Percentiles rank a stretch among this genome's conserved stretches.
Conservation (phyloP, 2,329 filamentous ascomycete genomes). For the Hirsutella thompsonii region DNA sequence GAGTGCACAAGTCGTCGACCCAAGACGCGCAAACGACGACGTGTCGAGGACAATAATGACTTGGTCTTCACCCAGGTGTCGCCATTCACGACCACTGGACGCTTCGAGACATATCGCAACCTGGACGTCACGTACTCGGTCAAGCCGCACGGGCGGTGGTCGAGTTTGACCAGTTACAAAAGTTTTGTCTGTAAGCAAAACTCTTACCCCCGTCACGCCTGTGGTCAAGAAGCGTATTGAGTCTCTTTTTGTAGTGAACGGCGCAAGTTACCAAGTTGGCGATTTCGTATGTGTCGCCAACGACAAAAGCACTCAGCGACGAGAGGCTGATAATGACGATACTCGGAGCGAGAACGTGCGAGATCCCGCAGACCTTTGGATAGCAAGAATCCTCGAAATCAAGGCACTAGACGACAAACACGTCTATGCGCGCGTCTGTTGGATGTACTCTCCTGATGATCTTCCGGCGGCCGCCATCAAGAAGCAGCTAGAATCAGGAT, state of each 20-base stretch:
- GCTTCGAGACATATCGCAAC: slow-evolving; percentile 38
- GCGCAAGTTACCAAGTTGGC: slow-evolving; percentile 43
- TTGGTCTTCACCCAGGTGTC: slow-evolving; percentile 37
- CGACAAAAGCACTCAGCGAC: slow-evolving; percentile 40
- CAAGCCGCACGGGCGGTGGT: slow-evolving; percentile 38
- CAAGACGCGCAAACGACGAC: slow-evolving; percentile 35
- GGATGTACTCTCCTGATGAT: slow-evolving; percentile 68
- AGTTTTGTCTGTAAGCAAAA: slow-evolving; percentile 46
- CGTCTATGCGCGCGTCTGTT: slow-evolving; percentile 64
- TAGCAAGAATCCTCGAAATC: slow-evolving; percentile 66
- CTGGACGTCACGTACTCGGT: slow-evolving; percentile 44
- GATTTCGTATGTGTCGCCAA: slow-evolving; percentile 48
- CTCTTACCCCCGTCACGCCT: neutral
- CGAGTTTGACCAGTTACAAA: slow-evolving; percentile 47
- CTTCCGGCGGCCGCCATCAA: slow-evolving; percentile 41
- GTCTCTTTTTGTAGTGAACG: slow-evolving; percentile 30
- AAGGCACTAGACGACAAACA: slow-evolving; percentile 58
- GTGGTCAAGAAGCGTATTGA: neutral
- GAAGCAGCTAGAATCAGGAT: slow-evolving; percentile 34
- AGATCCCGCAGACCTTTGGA: slow-evolving; percentile 46
- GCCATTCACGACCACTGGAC: slow-evolving; percentile 40
- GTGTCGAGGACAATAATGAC: slow-evolving; percentile 29
- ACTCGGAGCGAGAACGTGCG: slow-evolving; percentile 6
- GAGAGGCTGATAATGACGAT: slow-evolving; percentile 16
- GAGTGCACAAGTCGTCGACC: slow-evolving; percentile 23